Percentiles rank a stretch among this genome's conserved stretches.
phyloP scores from a whole-genome alignment of 2,329 filamentous ascomycete species.

The Emericellopsis atlantica region DNA sequence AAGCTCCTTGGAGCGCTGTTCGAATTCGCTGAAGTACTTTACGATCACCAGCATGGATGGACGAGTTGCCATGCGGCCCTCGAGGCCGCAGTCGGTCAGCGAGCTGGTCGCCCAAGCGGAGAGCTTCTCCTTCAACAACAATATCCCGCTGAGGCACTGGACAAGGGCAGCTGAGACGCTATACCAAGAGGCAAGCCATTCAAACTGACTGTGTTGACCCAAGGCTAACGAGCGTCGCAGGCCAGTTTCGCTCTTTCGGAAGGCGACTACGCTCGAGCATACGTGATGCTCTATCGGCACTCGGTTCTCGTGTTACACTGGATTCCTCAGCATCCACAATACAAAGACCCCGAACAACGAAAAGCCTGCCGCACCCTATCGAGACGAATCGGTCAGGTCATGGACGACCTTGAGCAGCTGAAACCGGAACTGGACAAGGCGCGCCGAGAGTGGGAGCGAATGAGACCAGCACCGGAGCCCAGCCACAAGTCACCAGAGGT shows the following conservation, averaged over 20 bases:
- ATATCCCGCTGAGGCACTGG: constrained; percentile 71
- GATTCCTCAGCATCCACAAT: constrained; percentile 65
- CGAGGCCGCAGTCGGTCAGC: constrained; percentile 54
- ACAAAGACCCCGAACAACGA: constrained; percentile 51
- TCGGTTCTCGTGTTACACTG: constrained; percentile 71
- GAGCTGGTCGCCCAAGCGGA: constrained; percentile 67
- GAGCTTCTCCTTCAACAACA: constrained; percentile 68
- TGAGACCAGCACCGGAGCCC: constrained; percentile 23
- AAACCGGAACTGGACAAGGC: constrained; percentile 66
- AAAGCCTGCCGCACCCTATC: constrained; percentile 43
- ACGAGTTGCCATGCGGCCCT: constrained; percentile 16
- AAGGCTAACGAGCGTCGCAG: constrained; percentile 26
- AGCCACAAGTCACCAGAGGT: constrained; percentile 6
- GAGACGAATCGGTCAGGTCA: constrained; percentile 39
- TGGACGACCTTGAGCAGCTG: constrained; percentile 62
- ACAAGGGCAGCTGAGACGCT: constrained; percentile 68
- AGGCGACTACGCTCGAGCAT: constrained; percentile 77
- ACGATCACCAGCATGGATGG: neutral
- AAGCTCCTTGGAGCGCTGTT: no score
- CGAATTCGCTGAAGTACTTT: no score
- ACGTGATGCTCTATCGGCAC: constrained; percentile 83
- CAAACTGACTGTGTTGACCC: neutral
- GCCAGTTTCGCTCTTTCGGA: constrained; percentile 76
- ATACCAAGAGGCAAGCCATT: constrained; percentile 55
- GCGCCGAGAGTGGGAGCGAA: constrained; percentile 54